Evolutionary conservation across 164 flowering plant genomes (phyloP), one percentile per base, ranked within the genome.

Genomic region (Tetrastigma voinierianum): DNA sequence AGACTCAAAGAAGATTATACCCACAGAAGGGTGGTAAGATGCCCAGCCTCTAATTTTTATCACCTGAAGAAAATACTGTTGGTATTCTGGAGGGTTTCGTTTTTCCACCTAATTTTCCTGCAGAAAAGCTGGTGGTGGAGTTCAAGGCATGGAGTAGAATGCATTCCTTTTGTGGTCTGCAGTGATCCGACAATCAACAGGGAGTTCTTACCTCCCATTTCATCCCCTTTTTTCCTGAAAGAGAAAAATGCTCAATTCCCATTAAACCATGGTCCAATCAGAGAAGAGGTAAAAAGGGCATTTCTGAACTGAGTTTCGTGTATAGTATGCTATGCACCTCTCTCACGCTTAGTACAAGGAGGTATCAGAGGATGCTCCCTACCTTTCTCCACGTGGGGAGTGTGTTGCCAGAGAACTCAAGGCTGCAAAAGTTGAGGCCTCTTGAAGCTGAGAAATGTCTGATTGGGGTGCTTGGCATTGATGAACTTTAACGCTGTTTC

Each of bases 281-380:
- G 84, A 80, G 66, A 88, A 80, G 70, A 64, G 51, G 67, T 57
- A 46, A 88, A 83, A 69, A 70, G 78, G 69, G 52, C 40, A 14
- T 84, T 83, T 73, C 84, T 88, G 32, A 89, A 83, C 84, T 10
- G 91, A 52, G 94, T 86, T 61, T n/a, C n/a, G n/a, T 86, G 87
- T 74, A 76, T 89, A 45, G n/a, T n/a, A 85, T 83, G 86, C 94
- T 90, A 4, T 88, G 89, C 81, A 83, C 75, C 43, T 83, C 14
- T 70, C 78, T 4, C 87, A 86, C 68, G 64, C 73, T 14, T 86
- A 85, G 87, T 72, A 83, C 64, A 58, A 40, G 13, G 77, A 86
- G 71, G 71, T 85, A 44, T 81, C 83, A 14, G 68, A 82, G 87
- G 80, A 1, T 82, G 82, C 64, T 72, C 81, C n/a, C 59, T 85